Evolutionary conservation across 257 asterid genomes (phyloP).

Genomic region (Jacaranda mimosifolia): DNA sequence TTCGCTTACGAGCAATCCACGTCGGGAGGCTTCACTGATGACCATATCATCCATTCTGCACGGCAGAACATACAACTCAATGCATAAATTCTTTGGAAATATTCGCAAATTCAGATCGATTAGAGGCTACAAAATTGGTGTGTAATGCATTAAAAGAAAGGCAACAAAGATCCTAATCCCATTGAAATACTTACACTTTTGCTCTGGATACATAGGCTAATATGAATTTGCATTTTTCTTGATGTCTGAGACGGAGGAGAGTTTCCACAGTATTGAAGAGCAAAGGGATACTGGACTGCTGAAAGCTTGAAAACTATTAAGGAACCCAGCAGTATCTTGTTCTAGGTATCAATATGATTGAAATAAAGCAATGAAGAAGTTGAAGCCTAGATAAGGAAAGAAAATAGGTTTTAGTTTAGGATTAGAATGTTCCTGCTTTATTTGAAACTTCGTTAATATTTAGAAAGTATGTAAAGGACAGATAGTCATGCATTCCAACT

Average conservation of each 20-base stretch:
- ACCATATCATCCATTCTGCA: conserved; percentile 87
- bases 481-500: too few relatives aligned
- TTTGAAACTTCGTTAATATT: too few relatives aligned
- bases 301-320: conserved; percentile 82
- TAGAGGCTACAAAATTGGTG: not conserved
- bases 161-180: not conserved
- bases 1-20: conserved; percentile 72
- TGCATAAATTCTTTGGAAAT: not conserved
- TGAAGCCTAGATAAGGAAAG: too few relatives aligned
- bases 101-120: not conserved
- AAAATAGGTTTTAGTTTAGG: too few relatives aligned
- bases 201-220: conserved; percentile 88
- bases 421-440: too few relatives aligned
- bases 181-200: conserved; percentile 69
- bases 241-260: conserved; percentile 57
- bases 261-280: conserved; percentile 78
- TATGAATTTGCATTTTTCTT: conserved; percentile 69
- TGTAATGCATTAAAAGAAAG: not conserved
- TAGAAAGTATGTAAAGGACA: too few relatives aligned
- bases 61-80: not conserved
- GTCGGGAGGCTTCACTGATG: conserved; percentile 68
- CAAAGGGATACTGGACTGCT: conserved; percentile 79
- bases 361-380: not conserved
- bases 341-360: conserved; percentile 16
- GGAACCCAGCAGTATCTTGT: conserved; percentile 41